These are phyloP conservation scores for Phylloporus scabripes DNA, from an alignment of 768 basidiomycete genomes.

Conservation along the genomic window DNA sequence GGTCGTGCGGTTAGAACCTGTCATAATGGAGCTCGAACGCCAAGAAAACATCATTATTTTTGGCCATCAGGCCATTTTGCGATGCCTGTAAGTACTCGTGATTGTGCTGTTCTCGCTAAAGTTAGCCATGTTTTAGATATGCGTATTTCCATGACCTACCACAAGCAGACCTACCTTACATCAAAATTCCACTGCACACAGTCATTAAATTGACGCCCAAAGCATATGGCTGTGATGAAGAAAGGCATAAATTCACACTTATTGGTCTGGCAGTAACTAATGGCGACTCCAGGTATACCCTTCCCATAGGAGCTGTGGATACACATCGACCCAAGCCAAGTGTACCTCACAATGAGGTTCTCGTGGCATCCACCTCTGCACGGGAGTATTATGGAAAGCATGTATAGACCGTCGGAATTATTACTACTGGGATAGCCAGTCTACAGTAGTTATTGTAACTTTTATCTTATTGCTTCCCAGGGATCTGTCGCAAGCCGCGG, in stretches of 20 bases:
- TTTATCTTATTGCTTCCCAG: not conserved
- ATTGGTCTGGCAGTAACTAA: not conserved
- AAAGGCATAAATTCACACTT: constrained; percentile 48
- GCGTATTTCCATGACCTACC: constrained; percentile 94
- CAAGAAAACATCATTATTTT: constrained; percentile 97
- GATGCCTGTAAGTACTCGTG: constrained; percentile 54
- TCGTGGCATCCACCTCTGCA: constrained; percentile 12
- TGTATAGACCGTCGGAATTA: constrained; percentile 5
- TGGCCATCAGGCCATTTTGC: constrained; percentile 89
- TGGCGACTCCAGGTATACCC: constrained; percentile 53
- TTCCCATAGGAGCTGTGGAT: constrained; percentile 91
- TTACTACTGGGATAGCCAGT: not conserved
- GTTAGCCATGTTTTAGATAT: constrained; percentile 50
- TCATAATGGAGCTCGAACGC: constrained; percentile 98
- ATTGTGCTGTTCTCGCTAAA: not conserved
- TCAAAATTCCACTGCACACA: constrained; percentile 95
- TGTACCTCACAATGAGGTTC: constrained; percentile 17
- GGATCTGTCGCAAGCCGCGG: too few species aligned
- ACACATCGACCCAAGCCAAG: constrained; percentile 71
- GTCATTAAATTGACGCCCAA: constrained; percentile 98
- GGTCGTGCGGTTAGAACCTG: constrained; percentile 89
- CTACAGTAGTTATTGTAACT: not conserved
- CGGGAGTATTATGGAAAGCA: constrained; percentile 35
- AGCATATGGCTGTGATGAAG: constrained; percentile 98
- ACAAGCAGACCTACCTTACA: constrained; percentile 93